phyloP scores from a whole-genome alignment of 306 rosid species.

The Clitoria ternatea region DNA sequence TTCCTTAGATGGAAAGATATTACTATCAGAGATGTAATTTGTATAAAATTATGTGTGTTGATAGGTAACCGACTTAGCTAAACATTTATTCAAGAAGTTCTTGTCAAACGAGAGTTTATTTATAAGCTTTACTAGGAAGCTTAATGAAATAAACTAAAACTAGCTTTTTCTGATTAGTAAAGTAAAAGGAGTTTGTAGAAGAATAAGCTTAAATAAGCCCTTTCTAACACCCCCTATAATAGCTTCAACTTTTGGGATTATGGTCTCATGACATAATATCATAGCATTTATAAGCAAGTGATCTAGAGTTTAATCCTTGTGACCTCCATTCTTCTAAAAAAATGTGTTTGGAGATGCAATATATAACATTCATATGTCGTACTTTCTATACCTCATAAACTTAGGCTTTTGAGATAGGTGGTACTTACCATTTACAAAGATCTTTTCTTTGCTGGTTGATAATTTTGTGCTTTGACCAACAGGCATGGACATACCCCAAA shows the following conservation, averaged over 20 bases:
- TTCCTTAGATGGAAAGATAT: neutral
- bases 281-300: neutral
- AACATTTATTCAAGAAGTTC: neutral
- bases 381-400: neutral
- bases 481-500: neutral
- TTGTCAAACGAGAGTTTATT: neutral
- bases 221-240: neutral
- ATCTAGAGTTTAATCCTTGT: neutral
- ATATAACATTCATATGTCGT: neutral
- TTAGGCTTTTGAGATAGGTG: neutral
- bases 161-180: too few species aligned
- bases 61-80: neutral
- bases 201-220: neutral
- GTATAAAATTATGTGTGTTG: neutral
- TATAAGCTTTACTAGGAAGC: neutral
- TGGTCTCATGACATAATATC: neutral
- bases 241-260: neutral
- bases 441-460: neutral
- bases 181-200: too few species aligned
- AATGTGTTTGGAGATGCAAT: neutral
- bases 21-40: neutral
- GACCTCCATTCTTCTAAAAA: neutral
- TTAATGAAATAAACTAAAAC: neutral
- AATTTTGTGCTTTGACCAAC: neutral
- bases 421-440: neutral